Base-by-base conservation (phyloP, 140 eudicot genomes). In the Erigeron philadelphicus region DNA sequence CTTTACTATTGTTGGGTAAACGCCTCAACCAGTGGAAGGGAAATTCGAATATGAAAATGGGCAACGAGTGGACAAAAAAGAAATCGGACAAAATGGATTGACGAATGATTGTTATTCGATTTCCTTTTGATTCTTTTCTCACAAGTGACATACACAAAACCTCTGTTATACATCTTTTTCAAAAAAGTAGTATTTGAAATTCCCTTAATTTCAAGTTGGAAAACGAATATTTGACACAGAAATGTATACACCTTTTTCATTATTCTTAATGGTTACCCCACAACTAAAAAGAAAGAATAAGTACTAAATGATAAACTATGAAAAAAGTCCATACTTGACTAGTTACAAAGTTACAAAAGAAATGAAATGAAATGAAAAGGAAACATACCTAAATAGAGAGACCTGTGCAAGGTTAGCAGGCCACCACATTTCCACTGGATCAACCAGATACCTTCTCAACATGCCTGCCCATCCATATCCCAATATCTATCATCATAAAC, bases 361-460 rank as follows among this genome's bases (percentile, higher is more conserved):
- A 40, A 44, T 2, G 38, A 31, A 21, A 25, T 2, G 0, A 23
- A 54, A n/a, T 6, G 50, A 60, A 19, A 31, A 4, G 1, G 9
- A 4, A 5, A 67, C 80, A 48, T 13, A 88, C 96, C 96, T 82
- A 68, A 92, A 88, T 18, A 92, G 79, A 72, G 96, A 92, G 65
- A 92, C 98, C 74, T 88, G 96, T 52, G 96, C 98, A 52, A 92
- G 84, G 79, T 86, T 92, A 41, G 95, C 72, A 55, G 98, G 98
- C 98, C 98, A 92, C 98, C 98, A 92, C 98, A 92, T 92, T 82
- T 92, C 96, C 53, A 92, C 98, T 19, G 98, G 98, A 76, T 88
- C 96, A 61, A 92, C 98, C 76, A 92, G 81, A 76, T 88, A 92
- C 78, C 83, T 88, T 75, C 96, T 86, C 79, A 92, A 67, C 89